phyloP scores from a whole-genome alignment of 345 rosid genomes.

The Salix brachista region DNA sequence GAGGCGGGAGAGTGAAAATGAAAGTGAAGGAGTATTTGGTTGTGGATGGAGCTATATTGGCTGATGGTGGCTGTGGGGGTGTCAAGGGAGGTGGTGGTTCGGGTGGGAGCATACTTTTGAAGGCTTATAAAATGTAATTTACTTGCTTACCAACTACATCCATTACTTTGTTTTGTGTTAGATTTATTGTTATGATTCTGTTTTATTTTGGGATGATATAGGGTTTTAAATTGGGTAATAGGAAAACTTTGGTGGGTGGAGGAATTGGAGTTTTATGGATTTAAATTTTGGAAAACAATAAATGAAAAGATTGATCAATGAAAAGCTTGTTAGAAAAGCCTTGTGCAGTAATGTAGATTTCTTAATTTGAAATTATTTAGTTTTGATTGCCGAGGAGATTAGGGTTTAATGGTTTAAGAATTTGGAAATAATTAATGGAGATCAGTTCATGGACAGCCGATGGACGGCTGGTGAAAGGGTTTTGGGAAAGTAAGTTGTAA shows the following conservation, averaged over 20 bases:
- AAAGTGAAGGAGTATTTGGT: conserved; percentile 41
- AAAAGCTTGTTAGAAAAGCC: background rate
- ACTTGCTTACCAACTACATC: conserved; percentile 14
- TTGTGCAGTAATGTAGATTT: background rate
- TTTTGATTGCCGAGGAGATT: background rate
- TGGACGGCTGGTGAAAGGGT: background rate
- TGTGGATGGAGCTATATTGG: conserved; percentile 68
- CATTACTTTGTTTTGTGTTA: conserved; percentile 10
- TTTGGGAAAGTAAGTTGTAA: background rate
- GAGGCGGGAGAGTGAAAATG: conserved; percentile 78
- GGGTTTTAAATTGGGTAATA: background rate
- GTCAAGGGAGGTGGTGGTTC: conserved; percentile 93
- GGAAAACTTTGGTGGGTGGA: background rate
- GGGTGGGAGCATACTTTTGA: conserved; percentile 80
- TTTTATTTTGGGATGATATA: background rate
- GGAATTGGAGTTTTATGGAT: background rate
- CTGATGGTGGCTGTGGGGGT: conserved; percentile 87
- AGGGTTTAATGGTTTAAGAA: background rate
- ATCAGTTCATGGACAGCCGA: background rate
- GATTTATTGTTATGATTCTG: background rate
- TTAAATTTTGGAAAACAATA: background rate
- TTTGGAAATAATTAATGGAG: background rate
- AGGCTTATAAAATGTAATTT: conserved; percentile 75
- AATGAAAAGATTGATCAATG: background rate
- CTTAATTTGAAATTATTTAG: background rate